Base-by-base conservation (phyloP, 2,329 filamentous ascomycete species). In the Fonsecaea pugnacius region DNA sequence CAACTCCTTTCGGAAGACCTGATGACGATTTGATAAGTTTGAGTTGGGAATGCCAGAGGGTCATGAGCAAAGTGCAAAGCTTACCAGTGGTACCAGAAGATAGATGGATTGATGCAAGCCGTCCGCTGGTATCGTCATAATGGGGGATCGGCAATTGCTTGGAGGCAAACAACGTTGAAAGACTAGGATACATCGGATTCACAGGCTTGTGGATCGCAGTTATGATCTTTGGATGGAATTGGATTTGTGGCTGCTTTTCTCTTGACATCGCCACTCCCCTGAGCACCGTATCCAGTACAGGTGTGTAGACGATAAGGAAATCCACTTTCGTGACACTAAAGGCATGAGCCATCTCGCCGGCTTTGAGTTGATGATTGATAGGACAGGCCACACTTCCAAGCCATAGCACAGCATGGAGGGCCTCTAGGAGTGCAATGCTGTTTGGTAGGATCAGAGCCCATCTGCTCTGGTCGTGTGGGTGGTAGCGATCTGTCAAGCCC, bases 1-100 rank as follows among this genome's bases (percentile, higher is more conserved):
- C 91, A 12, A 97, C 94, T 14, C 93, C 94, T 77, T 97, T 97
- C 0, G 93, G 92, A 57, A n/a, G n/a, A n/a, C n/a, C n/a, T n/a
- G n/a, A n/a, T n/a, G n/a, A n/a, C n/a, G n/a, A n/a, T n/a, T n/a
- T n/a, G n/a, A n/a, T n/a, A n/a, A n/a, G n/a, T n/a, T n/a, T n/a
- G n/a, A n/a, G n/a, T n/a, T n/a, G n/a, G n/a, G n/a, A n/a, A n/a
- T n/a, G n/a, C n/a, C n/a, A n/a, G n/a, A n/a, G n/a, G n/a, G n/a
- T n/a, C n/a, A n/a, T n/a, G n/a, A n/a, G n/a, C n/a, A n/a, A n/a
- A n/a, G n/a, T n/a, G n/a, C n/a, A n/a, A n/a, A n/a, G n/a, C n/a
- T 92, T 80, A 1, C 94, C 93, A 0, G 94, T 97, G 0, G 93
- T 98, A 4, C 93, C 94, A 5, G 89, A 92, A 54, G 89, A 92